Percentiles rank a stretch among this genome's conserved stretches.
Conservation (phyloP, 2,329 filamentous ascomycete genomes). For the Apiospora pterosperma region DNA sequence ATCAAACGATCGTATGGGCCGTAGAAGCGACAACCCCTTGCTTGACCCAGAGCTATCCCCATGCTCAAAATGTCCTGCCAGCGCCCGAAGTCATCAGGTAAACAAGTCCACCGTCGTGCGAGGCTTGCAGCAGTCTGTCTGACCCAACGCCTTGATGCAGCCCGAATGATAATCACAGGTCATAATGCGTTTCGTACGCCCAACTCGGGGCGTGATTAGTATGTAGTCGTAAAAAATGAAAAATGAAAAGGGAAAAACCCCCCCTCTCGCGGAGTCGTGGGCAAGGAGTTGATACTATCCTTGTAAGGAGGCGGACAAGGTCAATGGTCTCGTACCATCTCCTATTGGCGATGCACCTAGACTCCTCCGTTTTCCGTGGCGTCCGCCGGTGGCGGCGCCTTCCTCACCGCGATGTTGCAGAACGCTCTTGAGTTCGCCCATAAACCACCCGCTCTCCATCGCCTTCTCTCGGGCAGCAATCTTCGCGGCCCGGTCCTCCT, state of each 20-base stretch:
- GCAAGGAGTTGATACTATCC: neutral
- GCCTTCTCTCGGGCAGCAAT: constrained; percentile 68
- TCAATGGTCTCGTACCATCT: neutral
- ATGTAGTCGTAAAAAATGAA: neutral
- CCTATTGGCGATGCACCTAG: neutral
- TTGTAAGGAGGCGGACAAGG: neutral
- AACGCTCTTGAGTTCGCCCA: constrained; percentile 87
- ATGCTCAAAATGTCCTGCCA: neutral
- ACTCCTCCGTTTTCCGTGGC: neutral
- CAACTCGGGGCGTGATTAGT: neutral
- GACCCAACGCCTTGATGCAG: neutral
- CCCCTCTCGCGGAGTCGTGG: neutral
- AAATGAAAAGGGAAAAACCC: neutral
- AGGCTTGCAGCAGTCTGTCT: constrained; percentile 1
- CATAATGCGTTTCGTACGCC: constrained; percentile 16
- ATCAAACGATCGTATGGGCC: neutral
- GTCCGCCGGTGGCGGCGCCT: neutral
- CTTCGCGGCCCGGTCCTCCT: constrained; percentile 77
- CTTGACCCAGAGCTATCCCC: neutral
- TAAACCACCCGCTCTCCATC: constrained; percentile 84
- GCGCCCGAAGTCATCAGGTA: neutral
- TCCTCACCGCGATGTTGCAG: constrained; percentile 48
- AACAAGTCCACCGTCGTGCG: neutral
- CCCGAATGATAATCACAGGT: constrained; percentile 9
- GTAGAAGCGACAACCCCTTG: neutral